phyloP scores from a whole-genome alignment of 1,284 basidiomycete species.

The Austroboletus niveus region DNA sequence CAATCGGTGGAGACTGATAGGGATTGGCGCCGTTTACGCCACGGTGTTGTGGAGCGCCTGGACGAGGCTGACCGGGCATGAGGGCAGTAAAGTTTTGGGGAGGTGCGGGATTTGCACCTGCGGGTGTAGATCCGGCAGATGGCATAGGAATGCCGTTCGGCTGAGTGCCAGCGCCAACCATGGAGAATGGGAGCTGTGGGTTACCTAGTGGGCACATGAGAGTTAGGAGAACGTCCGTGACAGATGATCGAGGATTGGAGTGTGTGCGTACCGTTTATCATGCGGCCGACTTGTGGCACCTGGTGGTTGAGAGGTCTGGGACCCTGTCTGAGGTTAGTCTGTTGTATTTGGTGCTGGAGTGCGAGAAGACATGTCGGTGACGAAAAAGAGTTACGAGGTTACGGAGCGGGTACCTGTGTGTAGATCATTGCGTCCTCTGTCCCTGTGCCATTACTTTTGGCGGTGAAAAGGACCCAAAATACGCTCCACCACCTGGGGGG shows the following conservation, averaged over 20 bases:
- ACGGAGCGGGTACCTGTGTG: slow-evolving; percentile 51
- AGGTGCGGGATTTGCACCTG: slow-evolving; percentile 22
- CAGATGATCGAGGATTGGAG: slow-evolving; percentile 11
- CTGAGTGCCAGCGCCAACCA: slow-evolving; percentile 31
- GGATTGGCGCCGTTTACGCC: slow-evolving; percentile 38
- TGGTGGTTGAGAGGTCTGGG: slow-evolving; percentile 32
- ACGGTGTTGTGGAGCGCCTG: slow-evolving; percentile 35
- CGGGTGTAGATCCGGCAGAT: slow-evolving; percentile 29
- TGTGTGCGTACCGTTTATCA: slow-evolving; percentile 35
- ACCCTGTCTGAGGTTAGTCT: slow-evolving; percentile 30
- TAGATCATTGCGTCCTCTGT: slow-evolving; percentile 70
- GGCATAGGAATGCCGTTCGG: slow-evolving; percentile 45
- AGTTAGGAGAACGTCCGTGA: slow-evolving; percentile 29
- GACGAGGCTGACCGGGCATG: slow-evolving; percentile 30
- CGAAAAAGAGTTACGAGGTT: slow-evolving; percentile 7
- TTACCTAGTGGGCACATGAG: slow-evolving; percentile 28
- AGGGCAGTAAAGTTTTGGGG: slow-evolving; percentile 25
- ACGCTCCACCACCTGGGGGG: slow-evolving; percentile 77
- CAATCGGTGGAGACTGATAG: slow-evolving; percentile 45
- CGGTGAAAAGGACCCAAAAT: slow-evolving; percentile 79
- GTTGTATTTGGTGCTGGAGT: slow-evolving; percentile 40
- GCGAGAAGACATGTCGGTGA: slow-evolving; percentile 7
- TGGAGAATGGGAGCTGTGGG: slow-evolving; percentile 32
- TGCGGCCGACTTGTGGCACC: slow-evolving; percentile 24
- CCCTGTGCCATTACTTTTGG: slow-evolving; percentile 63